A percentile compares a stretch with the other conserved stretches of the same genome.
phyloP scores from a whole-genome alignment of 1,139 yeast genomes.

The Scheffersomyces segobiensis region DNA sequence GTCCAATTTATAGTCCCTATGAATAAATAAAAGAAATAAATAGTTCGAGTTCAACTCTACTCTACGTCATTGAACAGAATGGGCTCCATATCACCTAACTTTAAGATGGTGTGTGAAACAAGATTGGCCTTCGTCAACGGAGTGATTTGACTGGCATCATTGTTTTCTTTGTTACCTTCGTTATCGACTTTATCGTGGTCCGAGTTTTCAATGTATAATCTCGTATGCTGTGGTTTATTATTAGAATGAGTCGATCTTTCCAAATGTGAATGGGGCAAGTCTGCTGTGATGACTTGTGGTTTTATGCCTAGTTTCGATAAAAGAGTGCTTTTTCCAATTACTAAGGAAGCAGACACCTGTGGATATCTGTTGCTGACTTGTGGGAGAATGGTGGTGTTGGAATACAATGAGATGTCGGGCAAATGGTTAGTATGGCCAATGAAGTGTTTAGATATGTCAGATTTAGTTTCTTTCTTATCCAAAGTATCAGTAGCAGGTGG shows the following conservation, averaged over 20 bases:
- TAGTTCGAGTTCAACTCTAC: constrained; percentile 10
- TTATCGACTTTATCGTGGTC: constrained; percentile 6
- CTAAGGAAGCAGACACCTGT: constrained; percentile 28
- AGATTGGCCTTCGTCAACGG: constrained; percentile 38
- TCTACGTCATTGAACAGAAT: constrained; percentile 26
- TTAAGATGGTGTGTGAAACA: constrained; percentile 28
- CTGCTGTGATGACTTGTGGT: constrained; percentile 44
- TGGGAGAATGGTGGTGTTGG: constrained; percentile 33
- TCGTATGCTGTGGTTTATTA: constrained; percentile 2
- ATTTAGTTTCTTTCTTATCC: background rate
- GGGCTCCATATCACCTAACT: constrained; percentile 10
- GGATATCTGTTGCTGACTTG: constrained; percentile 11
- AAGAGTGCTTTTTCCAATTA: constrained; percentile 37
- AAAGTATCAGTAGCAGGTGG: background rate
- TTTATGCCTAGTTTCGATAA: constrained; percentile 42
- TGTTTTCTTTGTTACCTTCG: constrained; percentile 16
- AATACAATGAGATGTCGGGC: constrained; percentile 35
- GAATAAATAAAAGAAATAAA: background rate
- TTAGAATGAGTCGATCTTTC: constrained; percentile 9
- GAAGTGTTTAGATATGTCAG: constrained; percentile 14
- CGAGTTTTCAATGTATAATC: constrained; percentile 3
- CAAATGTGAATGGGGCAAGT: constrained; percentile 15
- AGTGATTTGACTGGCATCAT: constrained; percentile 6
- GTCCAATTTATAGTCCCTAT: background rate
- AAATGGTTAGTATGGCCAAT: constrained; percentile 27